Conservation (phyloP, 129 eudicot species). For the Gnaphalium uliginosum region DNA sequence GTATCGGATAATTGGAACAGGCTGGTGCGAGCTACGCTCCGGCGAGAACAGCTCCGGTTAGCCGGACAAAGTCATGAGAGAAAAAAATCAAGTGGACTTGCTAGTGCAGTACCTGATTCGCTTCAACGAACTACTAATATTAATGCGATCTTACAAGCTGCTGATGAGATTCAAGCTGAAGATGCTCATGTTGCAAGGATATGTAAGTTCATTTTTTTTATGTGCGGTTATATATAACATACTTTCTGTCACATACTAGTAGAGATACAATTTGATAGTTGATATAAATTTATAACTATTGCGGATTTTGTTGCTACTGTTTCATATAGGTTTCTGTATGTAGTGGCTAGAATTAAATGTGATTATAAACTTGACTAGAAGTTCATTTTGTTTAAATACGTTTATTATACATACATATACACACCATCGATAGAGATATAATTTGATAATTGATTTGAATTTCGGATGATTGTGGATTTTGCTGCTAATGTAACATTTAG, state of each 20-base stretch:
- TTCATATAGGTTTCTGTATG: no score
- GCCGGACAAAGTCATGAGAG: slow-evolving; percentile 67
- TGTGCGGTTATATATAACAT: neutral
- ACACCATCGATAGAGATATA: neutral
- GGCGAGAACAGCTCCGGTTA: slow-evolving; percentile 59
- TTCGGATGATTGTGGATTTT: slow-evolving; percentile 5
- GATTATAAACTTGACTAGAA: neutral
- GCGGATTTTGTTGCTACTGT: no score
- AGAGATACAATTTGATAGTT: no score
- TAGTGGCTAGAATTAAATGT: no score
- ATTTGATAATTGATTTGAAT: neutral
- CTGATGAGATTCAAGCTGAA: slow-evolving; percentile 87
- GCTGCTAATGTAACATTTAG: slow-evolving; percentile 6
- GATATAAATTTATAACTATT: no score
- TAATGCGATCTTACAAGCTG: slow-evolving; percentile 81
- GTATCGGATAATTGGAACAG: slow-evolving; percentile 76
- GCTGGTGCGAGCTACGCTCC: slow-evolving; percentile 69
- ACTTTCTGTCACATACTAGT: no score
- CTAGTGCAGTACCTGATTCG: slow-evolving; percentile 87
- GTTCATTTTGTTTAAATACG: neutral
- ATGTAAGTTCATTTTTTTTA: slow-evolving; percentile 41
- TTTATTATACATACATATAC: neutral
- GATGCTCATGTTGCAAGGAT: slow-evolving; percentile 91
- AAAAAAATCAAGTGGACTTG: slow-evolving; percentile 66
- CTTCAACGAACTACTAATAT: slow-evolving; percentile 64